Evolutionary conservation across 108 stramenopile species (phyloP), one percentile per base, ranked within the genome.

Genomic region (Mayamaea pseudoterrestris): DNA sequence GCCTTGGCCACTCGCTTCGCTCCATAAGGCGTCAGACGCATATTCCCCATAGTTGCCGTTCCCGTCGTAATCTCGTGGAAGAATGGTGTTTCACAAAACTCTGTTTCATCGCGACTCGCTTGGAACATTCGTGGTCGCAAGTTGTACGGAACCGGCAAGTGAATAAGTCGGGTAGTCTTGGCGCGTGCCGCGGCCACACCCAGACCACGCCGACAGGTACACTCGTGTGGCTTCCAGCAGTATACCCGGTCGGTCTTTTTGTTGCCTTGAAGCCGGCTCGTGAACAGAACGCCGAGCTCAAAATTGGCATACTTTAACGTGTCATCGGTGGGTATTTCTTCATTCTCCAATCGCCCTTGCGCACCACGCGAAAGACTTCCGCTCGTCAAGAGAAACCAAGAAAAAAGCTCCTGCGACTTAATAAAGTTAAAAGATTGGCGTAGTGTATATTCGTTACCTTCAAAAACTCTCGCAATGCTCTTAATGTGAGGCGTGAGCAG

Each of bases 261-360:
- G 25, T 72, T 59, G 14, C 69, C 61, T 41, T 68, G 37, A 1
- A 72, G 52, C 26, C 78, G 48, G 5, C 76, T 78, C 25, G 58
- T 62, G 51, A 89, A 89, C 12, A 89, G 39, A 20, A 89, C 74
- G 6, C 86, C 86, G 1, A 89, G 61, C 55, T 89, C 86, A 68
- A 89, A 89, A 41, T 89, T 89, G 18, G 70, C 55, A 41, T 78
- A 89, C 11, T 61, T 47, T 36, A 75, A 56, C 46, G 60, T 50
- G 20, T 69, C 60, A 45, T 45, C 28, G 13, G 41, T 37, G 13
- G 42, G 60, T 5, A 49, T 45, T 17, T 18, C 16, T 27, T 14
- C 44, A 34, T 65, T 27, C 1, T 41, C 56, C 1, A 58, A 46
- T 25, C 61, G 63, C 1, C 86, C 86, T 42, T 89, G 86, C 30